Base-by-base conservation (phyloP, 306 rosid species). In the Ammopiptanthus mongolicus region DNA sequence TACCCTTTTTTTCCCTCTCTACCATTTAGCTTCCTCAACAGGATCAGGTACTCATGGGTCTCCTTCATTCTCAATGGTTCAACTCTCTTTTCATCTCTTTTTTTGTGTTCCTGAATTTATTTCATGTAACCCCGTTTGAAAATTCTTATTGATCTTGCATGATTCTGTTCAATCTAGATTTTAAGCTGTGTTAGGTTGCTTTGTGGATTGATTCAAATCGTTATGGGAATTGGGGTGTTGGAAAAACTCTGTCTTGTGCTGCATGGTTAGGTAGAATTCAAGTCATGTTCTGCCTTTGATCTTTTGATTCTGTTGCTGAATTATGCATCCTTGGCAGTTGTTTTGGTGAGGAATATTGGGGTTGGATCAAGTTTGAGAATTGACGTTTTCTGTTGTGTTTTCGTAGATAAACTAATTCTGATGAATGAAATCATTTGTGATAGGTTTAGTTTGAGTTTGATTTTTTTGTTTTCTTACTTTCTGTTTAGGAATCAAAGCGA, bases 41-140 rank as follows among this genome's bases (percentile, higher is more conserved):
- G 78, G 91, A 84, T 87, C 93, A 89, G 97, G 97, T 91, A 69
- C 76, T 46, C 57, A 62, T 67, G 65, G 48, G n/a, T 31, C 76
- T 31, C 74, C 21, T 70, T 25, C 57, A 63, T 70, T 82, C 46
- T 61, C 65, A 42, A 62, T 67, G 72, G 21, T 36, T 4, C 47
- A 47, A 51, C 73, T 31, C 6, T 67, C 9, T 50, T 67, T 28
- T 73, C 37, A 52, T 78, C 44, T 23, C 39, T 1, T 17, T 36
- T 14, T 57, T 1, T 22, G 1, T 73, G 31, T 66, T 41, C 18
- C 56, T 41, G 13, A 79, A 75, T 78, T 78, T 69, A 66, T 71
- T 73, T 73, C 25, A 18, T 17, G 53, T n/a, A 70, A 50, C 65
- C 69, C 55, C 61, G 55, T 34, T 15, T 81, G 55, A 46, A 57